Evolutionary conservation across 2,329 filamentous ascomycete species (phyloP), one percentile per base, ranked within the genome.

Genomic region (Cytospora schulzeri): DNA sequence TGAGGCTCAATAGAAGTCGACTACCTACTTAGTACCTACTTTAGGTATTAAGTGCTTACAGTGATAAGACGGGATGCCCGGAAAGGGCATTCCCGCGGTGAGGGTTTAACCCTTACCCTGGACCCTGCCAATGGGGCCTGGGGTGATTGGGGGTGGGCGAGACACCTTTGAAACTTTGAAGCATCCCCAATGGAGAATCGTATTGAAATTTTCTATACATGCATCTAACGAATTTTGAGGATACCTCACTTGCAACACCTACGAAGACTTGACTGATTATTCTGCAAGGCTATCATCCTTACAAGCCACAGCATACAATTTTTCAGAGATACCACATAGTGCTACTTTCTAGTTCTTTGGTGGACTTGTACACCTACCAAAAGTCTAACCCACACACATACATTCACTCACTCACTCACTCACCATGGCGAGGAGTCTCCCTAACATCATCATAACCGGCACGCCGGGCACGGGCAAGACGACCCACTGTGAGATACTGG

Each of bases 381-480:
- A 8, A 22, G 14, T 11, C 35, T 35, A 41, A 38, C 48, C 51
- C 51, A 50, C 41, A 8, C 28, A 26, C 29, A 22, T n/a, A 22
- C 38, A 28, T 8, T 8, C 35, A 26, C n/a, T 22, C 22, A 35
- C 38, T 19, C 19, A 57, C 11, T 38, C 15, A 48, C 6, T n/a
- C 1, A 62, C 2, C 59, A 78, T 70, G 63, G 78, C 80, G 74
- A 80, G 87, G 70, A 79, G 75, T 33, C 78, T 79, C 68, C 95
- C 95, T 33, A 99, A 98, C 77, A 92, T 99, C 72, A 90, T 99
- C 70, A 84, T 99, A 69, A 98, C 95, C 50, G 95, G 95, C 69
- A 99, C 95, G 24, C 95, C 95, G 0, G 95, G 95, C 62, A 92
- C 96, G 31, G 95, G 95, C 73, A 99, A 99, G 81, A 97, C 93